Percentiles rank a stretch among this genome's conserved stretches.
Conservation (phyloP, 306 rosid genomes). For the Vachellia pachyceras region DNA sequence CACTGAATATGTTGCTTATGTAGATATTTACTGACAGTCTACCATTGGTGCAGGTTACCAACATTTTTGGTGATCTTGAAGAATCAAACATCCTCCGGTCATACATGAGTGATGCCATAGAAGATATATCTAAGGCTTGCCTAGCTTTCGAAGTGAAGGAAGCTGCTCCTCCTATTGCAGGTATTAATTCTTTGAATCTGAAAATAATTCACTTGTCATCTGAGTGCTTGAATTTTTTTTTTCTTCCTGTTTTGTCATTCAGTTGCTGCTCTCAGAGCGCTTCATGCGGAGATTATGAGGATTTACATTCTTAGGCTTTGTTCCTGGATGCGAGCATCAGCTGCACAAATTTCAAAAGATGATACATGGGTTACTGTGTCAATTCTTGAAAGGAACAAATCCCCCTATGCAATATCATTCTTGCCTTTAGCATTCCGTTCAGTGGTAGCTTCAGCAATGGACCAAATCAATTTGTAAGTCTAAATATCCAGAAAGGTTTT, state of each 20-base stretch:
- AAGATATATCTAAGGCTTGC: slow-evolving; percentile 82
- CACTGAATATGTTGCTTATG: too few relatives aligned
- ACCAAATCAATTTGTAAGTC: slow-evolving; percentile 85
- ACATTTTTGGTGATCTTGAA: slow-evolving; percentile 82
- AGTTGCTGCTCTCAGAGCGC: slow-evolving; percentile 72
- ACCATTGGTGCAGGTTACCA: slow-evolving; percentile 72
- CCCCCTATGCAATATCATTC: slow-evolving; percentile 90
- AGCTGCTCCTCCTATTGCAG: slow-evolving; percentile 88
- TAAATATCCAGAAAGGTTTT: slow-evolving; percentile 32
- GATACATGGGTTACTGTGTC: slow-evolving; percentile 92
- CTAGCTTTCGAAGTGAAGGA: slow-evolving; percentile 83
- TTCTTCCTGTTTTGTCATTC: slow-evolving; percentile 8
- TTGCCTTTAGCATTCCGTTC: slow-evolving; percentile 86
- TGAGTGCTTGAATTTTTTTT: slow-evolving; percentile 49
- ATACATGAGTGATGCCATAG: slow-evolving; percentile 90
- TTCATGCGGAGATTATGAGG: slow-evolving; percentile 81
- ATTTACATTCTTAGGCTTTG: slow-evolving; percentile 91
- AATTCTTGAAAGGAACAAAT: slow-evolving; percentile 90
- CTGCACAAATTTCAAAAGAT: slow-evolving; percentile 78
- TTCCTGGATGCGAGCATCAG: slow-evolving; percentile 94
- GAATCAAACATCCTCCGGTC: slow-evolving; percentile 85
- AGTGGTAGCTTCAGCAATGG: slow-evolving; percentile 82
- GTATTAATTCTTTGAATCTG: slow-evolving; percentile 54
- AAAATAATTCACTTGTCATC: slow-evolving; percentile 42
- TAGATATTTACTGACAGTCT: slow-evolving; percentile 37